These are phyloP conservation scores for Pogostemon cablin DNA, from an alignment of 257 asterid genomes.

Conservation along the genomic window DNA sequence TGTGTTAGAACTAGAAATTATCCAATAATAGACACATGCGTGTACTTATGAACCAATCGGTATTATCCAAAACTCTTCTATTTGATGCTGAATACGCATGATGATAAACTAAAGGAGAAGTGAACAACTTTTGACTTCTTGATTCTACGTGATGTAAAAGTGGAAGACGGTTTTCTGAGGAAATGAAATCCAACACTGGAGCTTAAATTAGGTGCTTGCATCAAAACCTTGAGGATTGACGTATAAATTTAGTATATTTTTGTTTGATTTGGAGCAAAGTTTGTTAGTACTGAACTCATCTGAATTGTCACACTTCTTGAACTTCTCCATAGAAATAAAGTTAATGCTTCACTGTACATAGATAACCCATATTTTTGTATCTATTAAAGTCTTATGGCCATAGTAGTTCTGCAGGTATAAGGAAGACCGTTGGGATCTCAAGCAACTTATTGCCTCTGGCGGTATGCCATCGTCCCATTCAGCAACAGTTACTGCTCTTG, in stretches of 20 bases:
- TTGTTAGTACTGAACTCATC: not conserved
- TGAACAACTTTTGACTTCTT: not conserved
- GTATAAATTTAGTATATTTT: not conserved
- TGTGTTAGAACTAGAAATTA: slow-evolving; percentile 7
- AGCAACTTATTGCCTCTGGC: slow-evolving; percentile 84
- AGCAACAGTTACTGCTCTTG: slow-evolving; percentile 88
- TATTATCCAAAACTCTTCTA: not conserved
- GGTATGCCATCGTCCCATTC: slow-evolving; percentile 99
- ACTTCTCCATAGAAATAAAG: not conserved
- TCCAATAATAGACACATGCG: not conserved
- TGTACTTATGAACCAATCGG: not conserved
- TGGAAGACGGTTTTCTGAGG: not conserved
- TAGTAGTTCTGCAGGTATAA: slow-evolving; percentile 76
- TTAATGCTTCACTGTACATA: not conserved
- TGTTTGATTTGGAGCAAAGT: not conserved
- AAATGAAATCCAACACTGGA: not conserved
- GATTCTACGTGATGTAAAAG: not conserved
- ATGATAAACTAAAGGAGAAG: not conserved
- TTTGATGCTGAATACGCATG: not conserved
- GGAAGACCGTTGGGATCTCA: slow-evolving; percentile 81
- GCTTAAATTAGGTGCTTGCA: slow-evolving; percentile 1
- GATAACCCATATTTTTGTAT: not conserved
- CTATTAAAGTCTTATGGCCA: slow-evolving; percentile 31
- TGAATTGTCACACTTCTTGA: not conserved
- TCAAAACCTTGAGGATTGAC: slow-evolving; percentile 13